A percentile compares a stretch with the other conserved stretches of the same genome.
phyloP scores from a whole-genome alignment of 192 early-diverging fungal genomes.

The Podila epigama region DNA sequence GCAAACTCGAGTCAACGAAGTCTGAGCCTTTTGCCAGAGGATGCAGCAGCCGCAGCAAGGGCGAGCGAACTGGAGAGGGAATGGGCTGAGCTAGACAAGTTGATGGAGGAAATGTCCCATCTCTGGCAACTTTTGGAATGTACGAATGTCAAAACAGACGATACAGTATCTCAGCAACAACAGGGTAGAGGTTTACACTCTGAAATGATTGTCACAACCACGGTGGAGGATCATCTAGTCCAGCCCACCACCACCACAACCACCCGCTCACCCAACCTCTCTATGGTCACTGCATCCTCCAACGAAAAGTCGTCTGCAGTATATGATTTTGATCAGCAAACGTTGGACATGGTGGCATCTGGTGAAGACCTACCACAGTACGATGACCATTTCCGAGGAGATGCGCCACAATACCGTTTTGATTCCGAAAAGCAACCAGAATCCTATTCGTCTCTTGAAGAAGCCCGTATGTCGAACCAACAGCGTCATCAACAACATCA shows the following conservation, averaged over 20 bases:
- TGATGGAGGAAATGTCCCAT: slow-evolving; percentile 45
- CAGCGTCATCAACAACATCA: too few relatives aligned
- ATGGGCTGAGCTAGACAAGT: slow-evolving; percentile 32
- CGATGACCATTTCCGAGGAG: slow-evolving; percentile 10
- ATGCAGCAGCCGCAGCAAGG: neutral
- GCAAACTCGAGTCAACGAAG: neutral
- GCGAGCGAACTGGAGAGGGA: slow-evolving; percentile 22
- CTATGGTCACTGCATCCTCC: too few relatives aligned
- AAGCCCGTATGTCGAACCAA: slow-evolving; percentile 10
- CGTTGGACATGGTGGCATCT: slow-evolving; percentile 15
- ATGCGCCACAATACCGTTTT: slow-evolving; percentile 14
- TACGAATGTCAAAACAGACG: slow-evolving; percentile 3
- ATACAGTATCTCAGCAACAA: neutral
- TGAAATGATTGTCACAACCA: neutral
- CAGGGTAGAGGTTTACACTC: neutral
- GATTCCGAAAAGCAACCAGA: too few relatives aligned
- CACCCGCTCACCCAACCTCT: neutral
- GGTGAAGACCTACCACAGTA: slow-evolving; percentile 31
- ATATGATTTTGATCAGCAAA: slow-evolving; percentile 23
- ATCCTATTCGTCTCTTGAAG: too few relatives aligned
- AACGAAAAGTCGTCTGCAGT: neutral
- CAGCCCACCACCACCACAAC: neutral
- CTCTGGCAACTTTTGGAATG: slow-evolving; percentile 12
- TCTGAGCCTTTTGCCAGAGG: neutral
- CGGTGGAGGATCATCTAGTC: neutral